Base-by-base conservation (phyloP, 2,329 filamentous ascomycete genomes). In the Pseudocercospora fuligena region DNA sequence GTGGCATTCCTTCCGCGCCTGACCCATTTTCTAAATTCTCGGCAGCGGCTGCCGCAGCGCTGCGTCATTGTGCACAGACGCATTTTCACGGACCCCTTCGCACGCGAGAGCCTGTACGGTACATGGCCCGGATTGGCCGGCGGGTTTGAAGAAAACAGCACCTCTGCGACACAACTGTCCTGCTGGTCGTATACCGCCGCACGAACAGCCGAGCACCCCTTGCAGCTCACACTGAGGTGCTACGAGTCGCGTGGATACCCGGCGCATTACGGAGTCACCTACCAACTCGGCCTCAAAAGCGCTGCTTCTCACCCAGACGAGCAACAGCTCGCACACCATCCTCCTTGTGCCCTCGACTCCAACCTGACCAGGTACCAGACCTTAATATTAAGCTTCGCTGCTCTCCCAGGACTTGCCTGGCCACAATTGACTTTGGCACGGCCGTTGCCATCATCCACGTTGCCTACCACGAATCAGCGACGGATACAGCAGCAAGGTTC, bases 141-240 rank as follows among this genome's bases (percentile, higher is more conserved):
- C 23, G 31, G n/a, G 23, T 63, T 57, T 49, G 46, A 43, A 49
- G 16, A 63, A 40, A 63, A 36, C 33, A 47, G 21, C 29, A 12
- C 51, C 31, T 57, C 47, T 25, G 51, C 60, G 11, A 33, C 58
- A 40, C 49, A 23, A 36, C 21, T 16, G 47, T 27, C 60, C 60
- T 53, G 51, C 60, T 53, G 51, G 19, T 54, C 51, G 23, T 56
- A 63, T 63, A 63, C 51, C 61, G 61, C 61, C 36, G 43, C 21
- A 57, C 61, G 11, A 27, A 19, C 40, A n/a, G n/a, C 51, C 53
- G 33, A 40, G 57, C 49, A n/a, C 46, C 47, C 49, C 49, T 36
- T 56, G 47, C 49, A 25, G 19, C 12, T 51, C 47, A 51, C 5
- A 6, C 49, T 11, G 19, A 27, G 12, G 49, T 53, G 49, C 49